Percentiles rank a stretch among this genome's conserved stretches.
phyloP scores from a whole-genome alignment of 2,329 filamentous ascomycete genomes.

The Zymoseptoria brevis region DNA sequence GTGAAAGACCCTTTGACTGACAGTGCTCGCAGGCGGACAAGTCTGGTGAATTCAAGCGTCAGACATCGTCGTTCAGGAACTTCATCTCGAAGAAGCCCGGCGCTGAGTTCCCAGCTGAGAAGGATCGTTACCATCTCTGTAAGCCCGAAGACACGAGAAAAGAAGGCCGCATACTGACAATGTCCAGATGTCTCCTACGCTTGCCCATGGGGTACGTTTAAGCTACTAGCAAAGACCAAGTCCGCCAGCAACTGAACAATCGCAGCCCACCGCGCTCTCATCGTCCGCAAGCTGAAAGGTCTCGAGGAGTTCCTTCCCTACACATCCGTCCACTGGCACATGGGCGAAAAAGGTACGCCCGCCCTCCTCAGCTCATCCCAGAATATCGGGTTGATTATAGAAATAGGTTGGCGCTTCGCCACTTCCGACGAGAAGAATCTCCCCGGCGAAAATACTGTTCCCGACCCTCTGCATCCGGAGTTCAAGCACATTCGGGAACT shows the following conservation, averaged over 20 bases:
- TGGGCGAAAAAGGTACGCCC: conserved; percentile 54
- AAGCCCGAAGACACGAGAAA: neutral
- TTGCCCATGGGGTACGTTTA: conserved; percentile 67
- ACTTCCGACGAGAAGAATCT: conserved; percentile 51
- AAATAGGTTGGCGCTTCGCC: conserved; percentile 74
- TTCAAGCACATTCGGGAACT: conserved; percentile 69
- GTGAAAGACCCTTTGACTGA: conserved; percentile 73
- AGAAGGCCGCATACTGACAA: neutral
- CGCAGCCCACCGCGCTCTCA: conserved; percentile 73
- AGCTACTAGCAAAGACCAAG: neutral
- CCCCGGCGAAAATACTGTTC: conserved; percentile 48
- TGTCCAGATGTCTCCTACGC: conserved; percentile 68
- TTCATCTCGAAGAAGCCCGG: conserved; percentile 65
- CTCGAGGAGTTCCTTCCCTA: conserved; percentile 73
- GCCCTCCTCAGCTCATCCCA: neutral
- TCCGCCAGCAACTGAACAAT: neutral
- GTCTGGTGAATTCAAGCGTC: conserved; percentile 87
- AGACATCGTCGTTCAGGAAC: conserved; percentile 72
- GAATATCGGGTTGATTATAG: neutral
- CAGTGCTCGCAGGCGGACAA: conserved; percentile 52
- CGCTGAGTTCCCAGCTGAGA: conserved; percentile 74
- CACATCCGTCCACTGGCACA: conserved; percentile 89
- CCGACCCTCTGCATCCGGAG: conserved; percentile 57
- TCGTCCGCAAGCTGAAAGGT: conserved; percentile 83
- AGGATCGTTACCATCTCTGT: conserved; percentile 83